A percentile compares a stretch with the other conserved stretches of the same genome.
phyloP scores from a whole-genome alignment of 495 filamentous ascomycete species.

The Podospora didyma region DNA sequence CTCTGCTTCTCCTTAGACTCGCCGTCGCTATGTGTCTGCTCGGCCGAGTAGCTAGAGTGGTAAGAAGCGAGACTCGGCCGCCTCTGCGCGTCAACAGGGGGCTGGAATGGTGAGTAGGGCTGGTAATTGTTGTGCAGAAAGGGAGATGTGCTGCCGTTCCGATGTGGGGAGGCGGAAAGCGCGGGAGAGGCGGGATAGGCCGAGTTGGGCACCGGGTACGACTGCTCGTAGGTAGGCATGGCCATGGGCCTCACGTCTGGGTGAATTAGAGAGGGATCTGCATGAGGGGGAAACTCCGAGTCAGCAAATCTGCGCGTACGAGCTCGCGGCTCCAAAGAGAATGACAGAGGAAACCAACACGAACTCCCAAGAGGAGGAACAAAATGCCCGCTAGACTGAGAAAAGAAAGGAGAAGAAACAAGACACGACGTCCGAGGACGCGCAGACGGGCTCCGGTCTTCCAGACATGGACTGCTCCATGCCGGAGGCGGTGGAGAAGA shows the following conservation, averaged over 20 bases:
- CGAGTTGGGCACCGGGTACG: slow-evolving; percentile 36
- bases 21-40: slow-evolving; percentile 56
- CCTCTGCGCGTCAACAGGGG: slow-evolving; percentile 39
- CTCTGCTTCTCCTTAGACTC: slow-evolving; percentile 64
- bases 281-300: slow-evolving; percentile 6
- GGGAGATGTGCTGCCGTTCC: slow-evolving; percentile 41
- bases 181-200: slow-evolving; percentile 43
- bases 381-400: slow-evolving; percentile 59
- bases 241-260: slow-evolving; percentile 45
- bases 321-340: not conserved
- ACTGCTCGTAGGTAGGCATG: slow-evolving; percentile 40
- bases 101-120: slow-evolving; percentile 72
- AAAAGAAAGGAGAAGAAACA: slow-evolving; percentile 39
- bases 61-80: slow-evolving; percentile 29
- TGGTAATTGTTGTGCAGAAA: slow-evolving; percentile 37
- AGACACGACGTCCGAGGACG: slow-evolving; percentile 21
- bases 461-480: slow-evolving; percentile 26
- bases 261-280: slow-evolving; percentile 48
- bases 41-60: slow-evolving; percentile 29
- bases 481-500: slow-evolving; percentile 31
- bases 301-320: slow-evolving; percentile 27
- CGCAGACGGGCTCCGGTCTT: slow-evolving; percentile 18
- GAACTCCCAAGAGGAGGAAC: slow-evolving; percentile 56
- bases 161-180: slow-evolving; percentile 43
- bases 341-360: slow-evolving; percentile 57